A percentile compares a stretch with the other conserved stretches of the same genome.
phyloP scores from a whole-genome alignment of 2,329 filamentous ascomycete genomes.

The Aspergillus fructus region DNA sequence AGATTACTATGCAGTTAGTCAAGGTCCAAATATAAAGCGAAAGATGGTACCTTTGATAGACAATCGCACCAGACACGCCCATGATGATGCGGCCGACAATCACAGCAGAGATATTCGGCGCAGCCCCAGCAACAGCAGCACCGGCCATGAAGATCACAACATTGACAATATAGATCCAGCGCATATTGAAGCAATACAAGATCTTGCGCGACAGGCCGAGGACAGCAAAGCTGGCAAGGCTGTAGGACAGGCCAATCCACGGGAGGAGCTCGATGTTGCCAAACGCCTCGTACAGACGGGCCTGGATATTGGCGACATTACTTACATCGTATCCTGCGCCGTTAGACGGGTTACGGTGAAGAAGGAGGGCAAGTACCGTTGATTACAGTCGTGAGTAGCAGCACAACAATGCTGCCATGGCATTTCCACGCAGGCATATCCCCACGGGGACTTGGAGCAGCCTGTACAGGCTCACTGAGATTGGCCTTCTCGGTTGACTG shows the following conservation, averaged over 20 bases:
- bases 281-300: conserved; percentile 15
- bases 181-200: conserved; percentile 36
- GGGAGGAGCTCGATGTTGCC: conserved; percentile 16
- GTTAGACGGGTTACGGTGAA: neutral
- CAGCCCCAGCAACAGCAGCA: conserved; percentile 42
- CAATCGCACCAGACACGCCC: conserved; percentile 30
- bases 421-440: conserved; percentile 14
- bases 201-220: conserved; percentile 21
- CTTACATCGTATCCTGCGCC: conserved; percentile 18
- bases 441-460: neutral
- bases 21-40: neutral
- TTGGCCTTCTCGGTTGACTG: neutral
- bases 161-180: conserved; percentile 37
- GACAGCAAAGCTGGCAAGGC: conserved; percentile 13
- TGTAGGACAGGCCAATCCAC: conserved; percentile 16
- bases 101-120: conserved; percentile 46
- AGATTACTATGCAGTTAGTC: neutral
- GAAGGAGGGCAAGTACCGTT: conserved; percentile 4
- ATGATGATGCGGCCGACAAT: conserved; percentile 41
- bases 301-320: conserved; percentile 19
- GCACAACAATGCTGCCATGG: conserved; percentile 11
- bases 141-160: conserved; percentile 28
- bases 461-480: neutral
- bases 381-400: conserved; percentile 13
- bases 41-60: conserved; percentile 22